Percentiles rank a stretch among this genome's conserved stretches.
Conservation (phyloP, 129 eudicot genomes). For the Flaveria robusta region DNA sequence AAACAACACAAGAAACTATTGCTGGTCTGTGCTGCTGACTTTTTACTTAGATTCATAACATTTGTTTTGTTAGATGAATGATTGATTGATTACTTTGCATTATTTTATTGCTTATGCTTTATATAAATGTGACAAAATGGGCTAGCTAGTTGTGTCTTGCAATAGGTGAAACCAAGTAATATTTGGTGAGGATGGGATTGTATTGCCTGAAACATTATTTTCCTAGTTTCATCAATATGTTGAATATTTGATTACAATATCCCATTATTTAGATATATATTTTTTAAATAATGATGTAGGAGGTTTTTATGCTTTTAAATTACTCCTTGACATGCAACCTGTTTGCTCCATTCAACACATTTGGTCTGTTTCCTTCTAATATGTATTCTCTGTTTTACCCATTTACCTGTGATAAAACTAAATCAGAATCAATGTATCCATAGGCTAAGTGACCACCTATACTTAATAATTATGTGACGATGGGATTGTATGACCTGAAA, state of each 20-base stretch:
- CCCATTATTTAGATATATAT: too few relatives aligned
- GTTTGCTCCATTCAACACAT: not conserved
- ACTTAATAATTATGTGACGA: not conserved
- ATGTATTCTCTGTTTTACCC: not conserved
- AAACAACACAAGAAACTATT: slow-evolving; percentile 87
- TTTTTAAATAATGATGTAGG: not conserved
- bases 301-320: slow-evolving; percentile 9
- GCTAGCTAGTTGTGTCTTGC: not conserved
- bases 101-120: slow-evolving; percentile 14
- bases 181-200: not conserved
- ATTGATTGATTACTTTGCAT: not conserved
- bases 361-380: not conserved
- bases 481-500: too few relatives aligned
- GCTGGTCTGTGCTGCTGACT: slow-evolving; percentile 59
- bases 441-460: not conserved
- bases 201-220: not conserved
- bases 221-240: not conserved
- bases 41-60: slow-evolving; percentile 13
- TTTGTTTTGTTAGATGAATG: not conserved
- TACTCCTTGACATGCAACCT: not conserved
- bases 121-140: not conserved
- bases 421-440: not conserved
- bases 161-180: too few relatives aligned
- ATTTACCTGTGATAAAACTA: too few relatives aligned
- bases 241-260: not conserved